Base-by-base conservation (phyloP, 139 green algal species). In the Nannochloris sp. region DNA sequence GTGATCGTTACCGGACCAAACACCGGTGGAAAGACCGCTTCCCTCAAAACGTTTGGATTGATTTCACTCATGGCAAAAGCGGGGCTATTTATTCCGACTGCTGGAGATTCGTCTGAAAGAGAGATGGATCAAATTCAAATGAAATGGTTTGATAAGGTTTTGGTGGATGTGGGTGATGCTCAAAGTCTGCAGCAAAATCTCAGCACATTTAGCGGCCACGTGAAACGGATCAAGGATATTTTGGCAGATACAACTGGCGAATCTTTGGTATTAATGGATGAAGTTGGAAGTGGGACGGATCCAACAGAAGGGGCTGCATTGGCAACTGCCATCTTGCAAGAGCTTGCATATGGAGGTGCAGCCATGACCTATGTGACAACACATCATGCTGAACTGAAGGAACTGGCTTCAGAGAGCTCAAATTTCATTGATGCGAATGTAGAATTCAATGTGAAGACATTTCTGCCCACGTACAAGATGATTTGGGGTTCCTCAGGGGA, bases 11-110 rank as follows among this genome's bases (percentile, higher is more conserved):
- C 82, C 11, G 87, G 87, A 0, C 87, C 87, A 34, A 92, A 91
- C 71, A 90, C 87, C 57, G 87, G 64, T 12, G 87, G 87, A 46
- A 95, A 95, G 67, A 95, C 87, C 1, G 87, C 87, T 1, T 72
- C 79, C 9, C 74, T 95, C 25, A 94, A 94, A 48, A 64, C 85
- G 0, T 66, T 92, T 23, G 87, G 86, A 24, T 25, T 94, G 55
- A 51, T 57, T 4, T 67, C 64, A 5, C 60, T 91, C 24, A 93
- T 94, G 87, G 78, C 83, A 18, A 83, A 86, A 43, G 82, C 83
- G 4, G 87, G 87, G 3, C 67, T 91, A 25, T 91, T 86, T 67
- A 54, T 93, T 83, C 84, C 1, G 44, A 75, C 18, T n/a, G 50
- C 16, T 6, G 5, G 48, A 43, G 37, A 11, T 8, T 7, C 34